Evolutionary conservation across 176 grass and related monocot species (phyloP), one percentile per base, ranked within the genome.

Genomic region (Avena eriantha): DNA sequence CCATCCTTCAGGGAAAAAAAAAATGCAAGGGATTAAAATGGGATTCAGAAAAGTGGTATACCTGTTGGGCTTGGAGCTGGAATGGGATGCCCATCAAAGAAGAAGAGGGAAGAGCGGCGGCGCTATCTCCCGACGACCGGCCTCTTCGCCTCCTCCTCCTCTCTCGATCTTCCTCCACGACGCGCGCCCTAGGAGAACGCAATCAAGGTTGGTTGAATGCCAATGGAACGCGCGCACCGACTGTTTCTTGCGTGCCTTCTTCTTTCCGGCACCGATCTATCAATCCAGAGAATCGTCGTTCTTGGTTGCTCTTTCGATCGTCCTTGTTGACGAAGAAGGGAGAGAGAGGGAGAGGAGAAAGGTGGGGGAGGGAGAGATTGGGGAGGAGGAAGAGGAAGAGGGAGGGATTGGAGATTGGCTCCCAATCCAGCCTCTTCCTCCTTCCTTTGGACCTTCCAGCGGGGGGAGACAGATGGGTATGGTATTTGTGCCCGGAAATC

Each of bases 81-180:
- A 79, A 84, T 3, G 76, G 64, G 43, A 89, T 80, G 67, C 87
- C 87, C 76, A 84, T 89, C 67, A 89, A 89, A 84, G 69, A 89
- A 84, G 69, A 45, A 26, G 60, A 11, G 36, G 68, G n/a, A 22
- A 36, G 31, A 17, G 49, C 39, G 39, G 21, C 29, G 74, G 74
- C 74, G 74, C 26, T 21, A 19, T 51, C 74, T 55, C 73, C 73
- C 13, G 5, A 6, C 24, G 47, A 18, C 15, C 15, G 39, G 39
- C 41, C 45, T 73, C 71, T 73, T 73, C 71, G 47, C 14, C 47
- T 50, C 47, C 16, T 33, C 47, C 15, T 55, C 49, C 74, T 19
- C 24, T 49, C 24, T 31, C 7, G 26, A 35, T 29, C 74, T 19
- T 55, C 26, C 55, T 26, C 13, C 23, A 3, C 43, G 59, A 31